These are phyloP conservation scores for Puccinia polysora DNA, from an alignment of 1,284 basidiomycete species.

Conservation along the genomic window DNA sequence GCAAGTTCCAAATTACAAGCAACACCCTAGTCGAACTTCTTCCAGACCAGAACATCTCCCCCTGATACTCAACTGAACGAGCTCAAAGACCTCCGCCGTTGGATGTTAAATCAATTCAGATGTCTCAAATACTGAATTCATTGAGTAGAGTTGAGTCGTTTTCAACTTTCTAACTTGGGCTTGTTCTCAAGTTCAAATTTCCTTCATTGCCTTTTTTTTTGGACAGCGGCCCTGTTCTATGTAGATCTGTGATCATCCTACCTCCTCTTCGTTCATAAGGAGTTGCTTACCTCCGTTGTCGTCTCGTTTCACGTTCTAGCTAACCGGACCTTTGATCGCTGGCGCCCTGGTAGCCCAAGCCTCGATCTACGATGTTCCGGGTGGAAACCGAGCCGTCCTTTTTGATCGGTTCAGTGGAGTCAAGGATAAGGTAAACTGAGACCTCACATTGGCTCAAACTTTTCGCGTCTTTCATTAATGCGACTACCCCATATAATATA, in stretches of 20 bases:
- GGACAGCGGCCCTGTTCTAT: too few species aligned
- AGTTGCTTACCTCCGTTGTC: too few species aligned
- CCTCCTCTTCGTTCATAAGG: too few species aligned
- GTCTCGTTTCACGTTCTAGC: not conserved
- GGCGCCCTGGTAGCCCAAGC: constrained; percentile 53
- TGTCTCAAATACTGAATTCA: constrained; percentile 24
- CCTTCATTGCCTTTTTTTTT: too few species aligned
- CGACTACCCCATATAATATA: not conserved
- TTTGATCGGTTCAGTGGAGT: constrained; percentile 97
- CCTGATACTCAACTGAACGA: not conserved
- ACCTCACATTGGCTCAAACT: too few species aligned
- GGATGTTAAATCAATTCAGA: not conserved
- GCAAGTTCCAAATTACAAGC: too few species aligned
- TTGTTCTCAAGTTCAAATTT: not conserved
- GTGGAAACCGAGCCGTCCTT: constrained; percentile 76
- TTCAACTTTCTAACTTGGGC: not conserved
- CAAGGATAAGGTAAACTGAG: constrained; percentile 62
- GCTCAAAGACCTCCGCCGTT: not conserved
- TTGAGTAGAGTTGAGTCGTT: constrained; percentile 20
- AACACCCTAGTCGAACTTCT: too few species aligned
- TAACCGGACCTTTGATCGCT: constrained; percentile 52
- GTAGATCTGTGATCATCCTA: too few species aligned
- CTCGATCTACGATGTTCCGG: constrained; percentile 54
- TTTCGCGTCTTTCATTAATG: not conserved
- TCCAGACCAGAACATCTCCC: not conserved